Conservation (phyloP, 805 yeast species). For the Suhomyces tanzawaensis region DNA sequence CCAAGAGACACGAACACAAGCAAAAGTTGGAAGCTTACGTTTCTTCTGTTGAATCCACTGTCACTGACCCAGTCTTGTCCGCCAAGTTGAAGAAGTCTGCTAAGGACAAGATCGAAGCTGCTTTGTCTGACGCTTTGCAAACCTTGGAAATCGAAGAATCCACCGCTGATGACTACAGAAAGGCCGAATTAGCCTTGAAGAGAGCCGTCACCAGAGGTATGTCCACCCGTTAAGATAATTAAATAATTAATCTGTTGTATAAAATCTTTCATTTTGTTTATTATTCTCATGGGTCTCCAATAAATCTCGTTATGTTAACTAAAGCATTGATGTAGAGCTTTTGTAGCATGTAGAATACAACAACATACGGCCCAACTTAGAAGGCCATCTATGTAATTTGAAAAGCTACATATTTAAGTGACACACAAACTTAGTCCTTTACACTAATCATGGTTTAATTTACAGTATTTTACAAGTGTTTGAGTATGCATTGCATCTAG, state of each 20-base stretch:
- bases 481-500: no score
- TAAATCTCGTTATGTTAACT: constrained; percentile 6
- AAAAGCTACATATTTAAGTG: no score
- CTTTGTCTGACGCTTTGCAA: constrained; percentile 96
- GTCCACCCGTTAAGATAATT: constrained; percentile 80
- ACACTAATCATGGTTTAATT: no score
- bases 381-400: no score
- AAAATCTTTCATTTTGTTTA: constrained; percentile 7
- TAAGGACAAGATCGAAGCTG: constrained; percentile 95
- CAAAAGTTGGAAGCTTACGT: constrained; percentile 99
- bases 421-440: no score
- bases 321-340: no score
- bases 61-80: constrained; percentile 97
- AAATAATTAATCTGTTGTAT: constrained; percentile 6
- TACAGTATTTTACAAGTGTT: no score
- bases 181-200: constrained; percentile 98
- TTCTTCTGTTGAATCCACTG: constrained; percentile 81
- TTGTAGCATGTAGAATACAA: no score
- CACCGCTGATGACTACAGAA: constrained; percentile 95
- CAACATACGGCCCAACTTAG: no score
- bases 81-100: constrained; percentile 97
- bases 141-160: constrained; percentile 97
- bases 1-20: constrained; percentile 99
- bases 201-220: constrained; percentile 99
- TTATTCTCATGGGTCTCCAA: constrained; percentile 8